phyloP scores from a whole-genome alignment of 2,329 filamentous ascomycete genomes.

The Aureobasidium leucospermi region DNA sequence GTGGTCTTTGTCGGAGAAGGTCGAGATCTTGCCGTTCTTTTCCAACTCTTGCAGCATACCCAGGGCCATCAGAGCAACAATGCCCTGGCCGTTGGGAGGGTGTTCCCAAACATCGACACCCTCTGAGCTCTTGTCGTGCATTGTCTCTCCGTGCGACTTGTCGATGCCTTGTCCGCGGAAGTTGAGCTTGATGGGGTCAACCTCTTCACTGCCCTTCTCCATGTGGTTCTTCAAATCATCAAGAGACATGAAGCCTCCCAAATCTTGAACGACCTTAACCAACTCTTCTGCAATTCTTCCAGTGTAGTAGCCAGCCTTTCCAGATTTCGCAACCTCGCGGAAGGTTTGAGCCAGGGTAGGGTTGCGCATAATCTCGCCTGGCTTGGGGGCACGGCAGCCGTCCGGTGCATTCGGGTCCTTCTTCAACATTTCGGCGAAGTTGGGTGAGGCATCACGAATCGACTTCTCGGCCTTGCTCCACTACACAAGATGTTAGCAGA shows the following conservation, averaged over 20 bases:
- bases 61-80: constrained; percentile 88
- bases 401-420: constrained; percentile 58
- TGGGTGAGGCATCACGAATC: constrained; percentile 71
- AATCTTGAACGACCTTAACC: constrained; percentile 66
- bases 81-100: constrained; percentile 91
- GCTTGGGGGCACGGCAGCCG: constrained; percentile 64
- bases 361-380: constrained; percentile 87
- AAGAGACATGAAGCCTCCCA: constrained; percentile 70
- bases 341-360: constrained; percentile 76
- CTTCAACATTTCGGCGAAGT: constrained; percentile 82
- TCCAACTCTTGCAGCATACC: constrained; percentile 87
- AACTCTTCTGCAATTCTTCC: constrained; percentile 76
- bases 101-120: constrained; percentile 90
- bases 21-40: constrained; percentile 63
- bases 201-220: constrained; percentile 65
- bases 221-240: constrained; percentile 76
- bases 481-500: constrained; percentile 37
- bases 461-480: constrained; percentile 61
- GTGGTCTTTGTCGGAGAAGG: constrained; percentile 64
- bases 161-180: constrained; percentile 60
- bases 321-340: constrained; percentile 65
- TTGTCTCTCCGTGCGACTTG: constrained; percentile 38
- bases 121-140: constrained; percentile 36
- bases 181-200: constrained; percentile 75
- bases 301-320: constrained; percentile 86